phyloP scores from a whole-genome alignment of 331 rosid genomes.

The Telfairia occidentalis region DNA sequence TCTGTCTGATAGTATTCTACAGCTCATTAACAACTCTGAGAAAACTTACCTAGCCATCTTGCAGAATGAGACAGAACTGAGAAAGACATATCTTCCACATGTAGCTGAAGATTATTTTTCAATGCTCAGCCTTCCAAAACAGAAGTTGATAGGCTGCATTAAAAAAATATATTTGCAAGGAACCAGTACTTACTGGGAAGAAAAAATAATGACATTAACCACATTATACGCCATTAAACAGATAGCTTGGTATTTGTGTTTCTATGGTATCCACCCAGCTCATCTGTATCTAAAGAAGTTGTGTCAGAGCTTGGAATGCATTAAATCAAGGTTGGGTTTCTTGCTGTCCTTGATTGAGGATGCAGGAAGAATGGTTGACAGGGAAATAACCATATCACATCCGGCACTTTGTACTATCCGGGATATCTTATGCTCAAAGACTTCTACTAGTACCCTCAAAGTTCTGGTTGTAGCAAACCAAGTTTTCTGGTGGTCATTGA shows the following conservation, averaged over 20 bases:
- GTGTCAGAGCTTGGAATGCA: conserved; percentile 35
- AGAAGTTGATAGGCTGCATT: conserved; percentile 28
- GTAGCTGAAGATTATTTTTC: conserved; percentile 24
- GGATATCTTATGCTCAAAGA: conserved; percentile 31
- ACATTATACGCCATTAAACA: conserved; percentile 43
- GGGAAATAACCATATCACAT: conserved; percentile 26
- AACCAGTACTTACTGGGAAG: conserved; percentile 19
- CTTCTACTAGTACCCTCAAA: conserved; percentile 21
- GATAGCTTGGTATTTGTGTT: conserved; percentile 50
- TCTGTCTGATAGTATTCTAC: conserved; percentile 32
- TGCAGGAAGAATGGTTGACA: conserved; percentile 26
- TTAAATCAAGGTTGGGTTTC: conserved; percentile 35
- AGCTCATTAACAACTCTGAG: conserved; percentile 29
- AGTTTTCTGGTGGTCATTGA: conserved; percentile 47
- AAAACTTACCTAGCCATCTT: conserved; percentile 33
- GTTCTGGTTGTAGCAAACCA: conserved; percentile 42
- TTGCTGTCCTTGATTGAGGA: conserved; percentile 37
- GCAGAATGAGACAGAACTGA: conserved; percentile 40
- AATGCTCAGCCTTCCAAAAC: conserved; percentile 31
- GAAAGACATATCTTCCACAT: conserved; percentile 22
- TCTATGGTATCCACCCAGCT: conserved; percentile 48
- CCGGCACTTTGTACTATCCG: conserved; percentile 32
- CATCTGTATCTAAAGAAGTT: conserved; percentile 34
- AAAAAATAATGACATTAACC: conserved; percentile 32
- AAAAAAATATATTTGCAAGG: conserved; percentile 5